These are phyloP conservation scores for Gymnopilus junonius DNA, from an alignment of 768 basidiomycete species.

Conservation along the genomic window DNA sequence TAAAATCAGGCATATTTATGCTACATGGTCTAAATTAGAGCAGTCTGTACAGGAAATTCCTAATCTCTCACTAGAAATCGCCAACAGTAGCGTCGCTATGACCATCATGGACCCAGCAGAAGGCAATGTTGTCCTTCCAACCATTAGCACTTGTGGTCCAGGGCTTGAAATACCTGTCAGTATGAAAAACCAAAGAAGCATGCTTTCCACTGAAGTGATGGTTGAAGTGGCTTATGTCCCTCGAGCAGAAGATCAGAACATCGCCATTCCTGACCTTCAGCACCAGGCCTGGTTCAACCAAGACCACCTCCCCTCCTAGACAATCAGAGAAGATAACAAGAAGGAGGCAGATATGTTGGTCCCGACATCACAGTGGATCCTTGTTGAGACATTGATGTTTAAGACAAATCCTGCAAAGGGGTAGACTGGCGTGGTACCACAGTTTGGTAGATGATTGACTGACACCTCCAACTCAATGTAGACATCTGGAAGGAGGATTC, in stretches of 20 bases:
- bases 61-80: background rate
- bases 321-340: background rate
- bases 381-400: too few relatives aligned
- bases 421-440: too few relatives aligned
- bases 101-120: background rate
- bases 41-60: background rate
- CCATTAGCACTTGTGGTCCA: background rate
- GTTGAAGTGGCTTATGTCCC: constrained; percentile 1
- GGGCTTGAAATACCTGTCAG: background rate
- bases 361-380: too few relatives aligned
- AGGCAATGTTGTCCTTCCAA: background rate
- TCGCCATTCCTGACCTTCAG: background rate
- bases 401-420: too few relatives aligned
- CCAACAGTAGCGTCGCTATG: background rate
- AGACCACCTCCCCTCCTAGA: constrained; percentile 1
- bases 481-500: too few relatives aligned
- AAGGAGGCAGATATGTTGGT: too few relatives aligned
- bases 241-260: constrained; percentile 1
- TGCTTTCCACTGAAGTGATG: background rate
- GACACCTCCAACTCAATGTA: too few relatives aligned
- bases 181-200: constrained; percentile 7
- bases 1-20: background rate
- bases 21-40: background rate
- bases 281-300: background rate
- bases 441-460: too few relatives aligned